Conservation (phyloP, 2,329 filamentous ascomycete species). For the Ophiostoma sp. region DNA sequence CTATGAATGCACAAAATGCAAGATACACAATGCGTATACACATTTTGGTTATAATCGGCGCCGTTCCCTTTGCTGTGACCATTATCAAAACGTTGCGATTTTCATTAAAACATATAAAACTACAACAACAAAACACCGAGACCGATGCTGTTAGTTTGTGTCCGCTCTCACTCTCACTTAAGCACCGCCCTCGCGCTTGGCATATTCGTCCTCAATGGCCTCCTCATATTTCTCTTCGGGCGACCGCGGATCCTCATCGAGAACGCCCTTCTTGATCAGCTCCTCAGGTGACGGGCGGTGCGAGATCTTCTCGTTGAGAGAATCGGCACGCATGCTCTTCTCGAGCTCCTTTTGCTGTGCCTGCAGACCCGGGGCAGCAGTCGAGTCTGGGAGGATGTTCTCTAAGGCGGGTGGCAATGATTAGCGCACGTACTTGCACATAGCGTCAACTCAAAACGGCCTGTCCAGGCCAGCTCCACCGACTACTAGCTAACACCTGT, state of each 20-base stretch:
- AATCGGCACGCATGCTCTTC: conserved; percentile 82
- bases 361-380: conserved; percentile 70
- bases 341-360: conserved; percentile 79
- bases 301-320: conserved; percentile 79
- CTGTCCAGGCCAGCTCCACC: not conserved
- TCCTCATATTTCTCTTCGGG: conserved; percentile 54
- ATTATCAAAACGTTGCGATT: not conserved
- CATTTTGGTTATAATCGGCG: too few species aligned
- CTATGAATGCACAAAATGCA: not conserved
- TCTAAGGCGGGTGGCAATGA: conserved; percentile 44
- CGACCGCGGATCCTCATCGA: conserved; percentile 62
- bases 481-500: not conserved
- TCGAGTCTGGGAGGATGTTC: conserved; percentile 80
- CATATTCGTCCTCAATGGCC: conserved; percentile 59
- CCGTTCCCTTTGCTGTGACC: not conserved
- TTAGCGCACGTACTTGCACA: not conserved
- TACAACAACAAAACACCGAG: not conserved
- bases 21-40: not conserved
- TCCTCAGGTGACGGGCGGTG: conserved; percentile 70
- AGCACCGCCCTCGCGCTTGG: conserved; percentile 58
- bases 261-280: conserved; percentile 72
- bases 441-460: conserved; percentile 6
- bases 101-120: not conserved
- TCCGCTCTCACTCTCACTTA: conserved; percentile 30
- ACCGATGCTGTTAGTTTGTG: not conserved